Percentiles rank a stretch among this genome's conserved stretches.
These are phyloP conservation scores for Podaxis sp. DNA, from an alignment of 768 basidiomycete species.

Conservation along the genomic window DNA sequence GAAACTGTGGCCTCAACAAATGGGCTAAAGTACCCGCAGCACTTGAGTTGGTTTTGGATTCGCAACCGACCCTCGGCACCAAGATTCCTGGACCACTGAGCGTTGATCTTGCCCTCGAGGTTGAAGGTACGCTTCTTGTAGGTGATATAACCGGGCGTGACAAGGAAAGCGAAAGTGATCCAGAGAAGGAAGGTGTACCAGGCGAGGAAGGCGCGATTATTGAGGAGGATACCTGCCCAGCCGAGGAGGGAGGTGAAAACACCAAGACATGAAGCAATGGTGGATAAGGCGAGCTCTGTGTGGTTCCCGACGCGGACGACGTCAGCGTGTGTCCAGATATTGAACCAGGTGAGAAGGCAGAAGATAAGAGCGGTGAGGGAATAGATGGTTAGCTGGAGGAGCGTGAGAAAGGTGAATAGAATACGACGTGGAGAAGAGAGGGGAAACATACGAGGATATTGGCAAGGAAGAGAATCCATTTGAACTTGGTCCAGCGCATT, in stretches of 20 bases:
- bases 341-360: conserved; percentile 76
- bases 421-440: conserved; percentile 5
- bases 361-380: conserved; percentile 60
- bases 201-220: conserved; percentile 83
- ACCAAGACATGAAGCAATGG: conserved; percentile 58
- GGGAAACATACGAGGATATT: conserved; percentile 46
- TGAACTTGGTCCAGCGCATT: conserved; percentile 81
- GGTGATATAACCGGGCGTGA: conserved; percentile 76
- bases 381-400: conserved; percentile 48
- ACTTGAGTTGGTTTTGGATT: conserved; percentile 71
- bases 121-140: conserved; percentile 61
- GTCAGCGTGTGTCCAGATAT: conserved; percentile 67
- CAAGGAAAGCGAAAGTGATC: conserved; percentile 70
- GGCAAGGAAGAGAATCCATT: conserved; percentile 73
- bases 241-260: conserved; percentile 71
- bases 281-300: conserved; percentile 68
- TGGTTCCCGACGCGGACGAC: conserved; percentile 69
- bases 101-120: conserved; percentile 77
- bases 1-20: conserved; percentile 77
- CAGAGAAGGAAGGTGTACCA: conserved; percentile 76
- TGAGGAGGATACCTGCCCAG: conserved; percentile 81
- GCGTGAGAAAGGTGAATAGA: background rate
- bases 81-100: conserved; percentile 66
- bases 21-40: conserved; percentile 81
- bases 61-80: conserved; percentile 58